Percentiles rank a stretch among this genome's conserved stretches.
These are phyloP conservation scores for Cladobotryum protrusum DNA, from an alignment of 2,329 filamentous ascomycete genomes.

Conservation along the genomic window DNA sequence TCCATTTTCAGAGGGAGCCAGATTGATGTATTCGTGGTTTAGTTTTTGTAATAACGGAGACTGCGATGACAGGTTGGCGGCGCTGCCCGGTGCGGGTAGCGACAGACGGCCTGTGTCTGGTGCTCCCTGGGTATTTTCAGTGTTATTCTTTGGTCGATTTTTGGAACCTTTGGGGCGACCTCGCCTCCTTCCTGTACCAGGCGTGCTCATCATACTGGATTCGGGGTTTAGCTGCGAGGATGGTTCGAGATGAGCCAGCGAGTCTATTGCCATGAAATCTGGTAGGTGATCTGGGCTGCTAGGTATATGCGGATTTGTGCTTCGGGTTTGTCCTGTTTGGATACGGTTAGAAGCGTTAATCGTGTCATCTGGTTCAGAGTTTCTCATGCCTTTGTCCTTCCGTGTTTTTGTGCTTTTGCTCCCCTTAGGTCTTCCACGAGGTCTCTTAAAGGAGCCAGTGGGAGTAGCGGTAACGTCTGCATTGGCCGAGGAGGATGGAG, in stretches of 20 bases:
- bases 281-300: neutral
- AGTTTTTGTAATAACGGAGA: slow-evolving; percentile 16
- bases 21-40: slow-evolving; percentile 2
- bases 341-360: neutral
- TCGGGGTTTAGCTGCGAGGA: slow-evolving; percentile 8
- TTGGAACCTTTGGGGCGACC: slow-evolving; percentile 43
- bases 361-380: slow-evolving; percentile 21
- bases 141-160: slow-evolving; percentile 31
- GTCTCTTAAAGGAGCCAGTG: slow-evolving; percentile 31
- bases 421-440: slow-evolving; percentile 50
- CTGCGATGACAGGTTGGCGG: slow-evolving; percentile 1
- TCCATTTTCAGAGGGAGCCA: slow-evolving; percentile 3
- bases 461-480: neutral
- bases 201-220: slow-evolving; percentile 15
- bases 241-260: slow-evolving; percentile 1
- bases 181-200: slow-evolving; percentile 23
- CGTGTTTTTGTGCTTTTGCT: slow-evolving; percentile 34
- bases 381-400: slow-evolving; percentile 49
- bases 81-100: neutral
- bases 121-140: slow-evolving; percentile 6
- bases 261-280: neutral
- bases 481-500: neutral
- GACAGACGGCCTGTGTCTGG: neutral
- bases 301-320: neutral
- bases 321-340: neutral